phyloP scores from a whole-genome alignment of 192 early-diverging fungal species.

The Coemansia furcata region DNA sequence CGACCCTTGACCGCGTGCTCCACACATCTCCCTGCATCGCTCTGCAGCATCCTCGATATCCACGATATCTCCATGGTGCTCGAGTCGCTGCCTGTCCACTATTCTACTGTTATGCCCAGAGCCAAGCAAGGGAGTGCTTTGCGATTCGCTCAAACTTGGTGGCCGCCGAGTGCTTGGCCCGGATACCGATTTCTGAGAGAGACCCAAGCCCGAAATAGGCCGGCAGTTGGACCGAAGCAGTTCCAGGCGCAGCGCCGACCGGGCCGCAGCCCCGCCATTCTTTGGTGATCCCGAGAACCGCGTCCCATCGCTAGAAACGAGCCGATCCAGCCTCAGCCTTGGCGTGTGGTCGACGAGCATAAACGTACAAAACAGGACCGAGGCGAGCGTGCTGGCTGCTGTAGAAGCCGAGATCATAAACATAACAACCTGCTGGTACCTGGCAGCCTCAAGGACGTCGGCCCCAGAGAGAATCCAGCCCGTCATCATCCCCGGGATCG shows the following conservation, averaged over 20 bases:
- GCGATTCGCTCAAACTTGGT: neutral
- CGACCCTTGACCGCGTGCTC: slow-evolving; percentile 3
- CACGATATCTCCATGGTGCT: neutral
- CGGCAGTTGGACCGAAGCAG: slow-evolving; percentile 35
- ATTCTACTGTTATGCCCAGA: neutral
- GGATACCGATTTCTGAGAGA: neutral
- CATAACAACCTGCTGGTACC: slow-evolving; percentile 79
- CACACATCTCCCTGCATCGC: slow-evolving; percentile 25
- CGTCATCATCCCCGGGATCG: slow-evolving; percentile 87
- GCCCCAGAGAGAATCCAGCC: slow-evolving; percentile 81
- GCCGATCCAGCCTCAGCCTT: slow-evolving; percentile 25
- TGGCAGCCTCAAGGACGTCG: slow-evolving; percentile 69
- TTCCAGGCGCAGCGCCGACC: slow-evolving; percentile 18
- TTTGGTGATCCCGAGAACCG: neutral
- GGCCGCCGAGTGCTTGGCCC: slow-evolving; percentile 1
- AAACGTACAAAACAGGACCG: slow-evolving; percentile 31
- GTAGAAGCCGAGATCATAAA: slow-evolving; percentile 78
- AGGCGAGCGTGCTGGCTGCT: slow-evolving; percentile 58
- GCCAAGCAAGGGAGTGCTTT: slow-evolving; percentile 25
- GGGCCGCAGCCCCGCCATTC: neutral
- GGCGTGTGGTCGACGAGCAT: slow-evolving; percentile 27
- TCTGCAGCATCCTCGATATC: slow-evolving; percentile 42
- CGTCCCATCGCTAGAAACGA: slow-evolving; percentile 7
- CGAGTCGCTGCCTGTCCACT: neutral
- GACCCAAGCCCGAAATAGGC: slow-evolving; percentile 38